Base-by-base conservation (phyloP, 192 early-diverging fungal species). In the Fimicolochytrium jonesii region DNA sequence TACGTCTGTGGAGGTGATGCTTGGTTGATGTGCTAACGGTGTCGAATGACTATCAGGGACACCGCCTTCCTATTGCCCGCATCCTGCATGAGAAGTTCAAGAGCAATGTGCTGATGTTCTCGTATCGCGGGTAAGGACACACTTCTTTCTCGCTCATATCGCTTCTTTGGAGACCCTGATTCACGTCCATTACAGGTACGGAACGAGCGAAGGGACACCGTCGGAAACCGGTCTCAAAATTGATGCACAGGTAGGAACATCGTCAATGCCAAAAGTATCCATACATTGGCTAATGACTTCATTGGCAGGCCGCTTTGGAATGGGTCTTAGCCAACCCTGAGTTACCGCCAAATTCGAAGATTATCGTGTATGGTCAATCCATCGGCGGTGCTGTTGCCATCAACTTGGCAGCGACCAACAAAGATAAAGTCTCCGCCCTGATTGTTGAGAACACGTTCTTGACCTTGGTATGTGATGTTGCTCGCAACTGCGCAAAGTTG, bases 301-400 rank as follows among this genome's bases (percentile, higher is more conserved):
- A 13, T 49, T 39, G 45, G 26, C 69, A 91, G 77, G 85, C 92
- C 5, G 84, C 90, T 18, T 71, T 97, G 34, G 89, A 97, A 56
- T 97, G 84, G 74, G 78, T 99, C 37, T 77, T 76, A 34, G 71
- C 79, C 5, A 90, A 97, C 66, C 82, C 84, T 13, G 72, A 89
- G 25, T 71, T 93, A 1, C 75, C 75, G 25, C n/a, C n/a, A 30
- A 71, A 89, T 57, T 88, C 90, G 1, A 88, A 88, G 59, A 65
- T 99, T 39, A 76, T 99, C 34, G 82, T 91, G 0, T 97, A 90
- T 71, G 97, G 95, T 0, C 97, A 99, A 67, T 93, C 91, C 6
- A 87, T 99, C 56, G 97, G 97, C 36, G 97, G 97, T 11, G 97
- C 97, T 4, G 95, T 96, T 20, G 92, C 93, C 7, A 90, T 95